Base-by-base conservation (phyloP, 495 filamentous ascomycete genomes). In the Talaromyces adpressus region DNA sequence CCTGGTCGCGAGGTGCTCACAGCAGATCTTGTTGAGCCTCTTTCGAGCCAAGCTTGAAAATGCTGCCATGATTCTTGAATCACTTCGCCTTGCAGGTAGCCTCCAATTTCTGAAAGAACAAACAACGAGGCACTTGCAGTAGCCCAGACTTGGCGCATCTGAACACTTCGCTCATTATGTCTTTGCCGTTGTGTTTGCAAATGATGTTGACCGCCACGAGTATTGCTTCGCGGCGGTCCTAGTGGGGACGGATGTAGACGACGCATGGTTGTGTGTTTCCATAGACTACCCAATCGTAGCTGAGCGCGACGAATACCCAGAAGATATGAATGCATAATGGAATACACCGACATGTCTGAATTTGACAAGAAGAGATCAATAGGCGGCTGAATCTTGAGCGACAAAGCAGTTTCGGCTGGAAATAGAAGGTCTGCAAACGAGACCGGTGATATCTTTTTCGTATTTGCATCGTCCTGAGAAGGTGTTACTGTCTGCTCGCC, bases 21-120 rank as follows among this genome's bases (percentile, higher is more conserved):
- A 16, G 49, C 59, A 25, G 71, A 18, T 4, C 57, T 52, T 5
- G 57, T 53, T 32, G 67, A 51, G 7, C 62, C 57, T 8, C 70
- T 71, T 66, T 79, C 64, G 81, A 89, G 71, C 89, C 90, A 79
- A 73, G 79, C 69, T 16, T 77, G 76, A 54, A 89, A 84, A 63
- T 83, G 78, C 52, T 82, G 77, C 81, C 89, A 96, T 0, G 90
- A 88, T 8, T 86, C 87, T 60, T 88, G 84, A 18, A 97, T 85
- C 1, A 97, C 88, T 71, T 97, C 92, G 3, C 90, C 91, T 70
- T 97, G 92, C 64, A 97, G 87, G 66, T 94, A 97, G 12, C 84
- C 85, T 62, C 91, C 89, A 12, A 89, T 85, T 65, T 97, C 92
- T 1, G 89, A 89, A 3, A 98, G 79, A 64, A 97, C 89, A 75